These are phyloP conservation scores for Aspergillus fijiensis DNA, from an alignment of 2,329 filamentous ascomycete species.

Conservation along the genomic window DNA sequence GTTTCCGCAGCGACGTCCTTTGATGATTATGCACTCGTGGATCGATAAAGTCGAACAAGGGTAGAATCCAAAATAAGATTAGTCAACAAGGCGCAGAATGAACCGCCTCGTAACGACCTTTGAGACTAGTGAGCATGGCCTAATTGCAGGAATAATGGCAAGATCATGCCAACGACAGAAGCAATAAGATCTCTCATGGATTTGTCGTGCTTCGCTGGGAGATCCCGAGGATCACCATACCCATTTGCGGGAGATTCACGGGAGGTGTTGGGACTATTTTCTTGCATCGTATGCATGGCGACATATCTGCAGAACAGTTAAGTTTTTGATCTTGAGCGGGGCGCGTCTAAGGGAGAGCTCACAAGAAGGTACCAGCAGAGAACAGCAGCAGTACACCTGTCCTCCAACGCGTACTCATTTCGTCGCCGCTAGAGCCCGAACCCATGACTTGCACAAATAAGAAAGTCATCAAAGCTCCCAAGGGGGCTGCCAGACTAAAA, in stretches of 20 bases:
- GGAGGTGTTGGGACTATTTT: constrained; percentile 48
- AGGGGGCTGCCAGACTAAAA: constrained; percentile 87
- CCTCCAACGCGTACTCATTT: constrained; percentile 72
- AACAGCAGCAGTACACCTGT: constrained; percentile 94
- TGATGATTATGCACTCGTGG: neutral
- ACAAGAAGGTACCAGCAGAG: constrained; percentile 93
- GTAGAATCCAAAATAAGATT: constrained; percentile 10
- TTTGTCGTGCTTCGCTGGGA: constrained; percentile 35
- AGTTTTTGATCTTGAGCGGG: constrained; percentile 10
- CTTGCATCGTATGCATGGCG: constrained; percentile 97
- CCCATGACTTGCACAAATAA: constrained; percentile 70
- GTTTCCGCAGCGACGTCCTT: neutral
- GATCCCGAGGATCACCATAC: constrained; percentile 42
- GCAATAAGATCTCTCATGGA: constrained; percentile 48
- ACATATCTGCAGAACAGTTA: constrained; percentile 66
- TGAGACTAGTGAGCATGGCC: constrained; percentile 44
- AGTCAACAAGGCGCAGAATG: constrained; percentile 10
- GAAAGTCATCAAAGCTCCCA: constrained; percentile 82
- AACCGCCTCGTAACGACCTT: no score
- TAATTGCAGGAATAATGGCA: constrained; percentile 49
- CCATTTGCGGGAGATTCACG: constrained; percentile 42
- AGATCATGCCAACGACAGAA: constrained; percentile 49
- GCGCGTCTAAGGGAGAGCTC: constrained; percentile 42
- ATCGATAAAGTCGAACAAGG: constrained; percentile 17
- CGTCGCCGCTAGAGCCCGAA: constrained; percentile 51